These are phyloP conservation scores for Saccharomyces hybrid DNA, from an alignment of 1,139 yeast species.

Conservation along the genomic window DNA sequence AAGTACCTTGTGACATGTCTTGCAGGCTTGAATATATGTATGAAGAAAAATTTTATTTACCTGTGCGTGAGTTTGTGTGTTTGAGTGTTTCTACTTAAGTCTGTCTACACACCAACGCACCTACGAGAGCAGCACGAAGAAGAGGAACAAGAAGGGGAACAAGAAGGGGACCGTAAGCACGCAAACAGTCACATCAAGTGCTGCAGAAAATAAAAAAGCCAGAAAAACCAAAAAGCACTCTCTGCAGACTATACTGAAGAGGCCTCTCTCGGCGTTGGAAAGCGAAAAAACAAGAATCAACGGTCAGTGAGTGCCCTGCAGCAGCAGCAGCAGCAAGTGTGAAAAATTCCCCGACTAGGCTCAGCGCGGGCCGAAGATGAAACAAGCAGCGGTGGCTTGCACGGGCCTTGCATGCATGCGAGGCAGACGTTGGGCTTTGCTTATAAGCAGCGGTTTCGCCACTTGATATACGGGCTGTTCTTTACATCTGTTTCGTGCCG, in stretches of 20 bases:
- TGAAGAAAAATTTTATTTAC: too few species aligned
- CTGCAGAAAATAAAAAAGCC: too few species aligned
- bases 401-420: constrained; percentile 1
- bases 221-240: background rate
- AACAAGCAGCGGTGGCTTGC: constrained; percentile 1
- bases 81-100: too few species aligned
- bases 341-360: background rate
- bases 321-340: background rate
- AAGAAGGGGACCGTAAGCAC: too few species aligned
- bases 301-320: background rate
- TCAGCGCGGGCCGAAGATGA: background rate
- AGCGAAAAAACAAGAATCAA: background rate
- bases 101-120: too few species aligned
- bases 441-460: background rate
- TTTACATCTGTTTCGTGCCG: background rate
- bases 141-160: too few species aligned
- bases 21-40: too few species aligned
- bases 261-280: background rate
- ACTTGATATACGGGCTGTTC: background rate
- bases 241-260: background rate
- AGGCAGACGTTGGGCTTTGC: background rate
- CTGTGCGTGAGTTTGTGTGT: too few species aligned
- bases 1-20: constrained; percentile 53
- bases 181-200: too few species aligned
- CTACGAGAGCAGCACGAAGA: too few species aligned